Base-by-base conservation (phyloP, 139 green algal genomes). In the Closterium sp. region DNA sequence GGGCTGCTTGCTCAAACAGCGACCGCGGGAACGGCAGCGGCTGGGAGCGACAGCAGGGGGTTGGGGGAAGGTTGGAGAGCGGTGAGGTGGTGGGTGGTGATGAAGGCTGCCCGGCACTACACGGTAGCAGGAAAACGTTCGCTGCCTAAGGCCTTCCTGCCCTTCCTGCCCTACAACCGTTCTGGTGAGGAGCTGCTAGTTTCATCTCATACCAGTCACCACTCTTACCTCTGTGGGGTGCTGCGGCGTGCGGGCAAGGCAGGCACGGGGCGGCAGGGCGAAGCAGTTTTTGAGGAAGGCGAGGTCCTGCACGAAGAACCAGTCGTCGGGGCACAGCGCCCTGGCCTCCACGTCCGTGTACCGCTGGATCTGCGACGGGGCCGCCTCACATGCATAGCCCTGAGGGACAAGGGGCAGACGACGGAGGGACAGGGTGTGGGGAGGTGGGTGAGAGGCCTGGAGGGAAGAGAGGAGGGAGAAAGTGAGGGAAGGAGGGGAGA, bases 261-360 rank as follows among this genome's bases (percentile, higher is more conserved):
- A 88, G 25, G n/a, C n/a, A 21, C 85, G 85, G 30, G 31, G 31
- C 25, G 85, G 85, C 33, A 88, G 85, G 8, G 85, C 25, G 85
- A 55, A 88, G 85, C 85, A 88, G 85, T 36, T 34, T 32, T 36
- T 34, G 9, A 88, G 30, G 64, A 88, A 88, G 19, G 64, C 25
- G 9, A 88, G 85, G 28, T 88, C 31, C 30, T 88, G 85, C 85
- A 88, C 85, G 9, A 88, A 36, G 31, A 88, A 36, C 85, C 85
- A 88, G 34, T 88, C 85, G 33, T 88, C 85, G 31, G 85, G 85
- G 12, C 85, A 88, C 33, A 55, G 32, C 85, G 30, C 85, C 8
- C 30, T 31, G 2, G 85, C 31, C 33, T 43, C 34, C 4, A 38
- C 9, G 30, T 34, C 34, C n/a, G 33, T 31, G 85, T 88, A 88